Conservation (phyloP, 176 grass and related monocot species). For the Tillandsia fasciculata region DNA sequence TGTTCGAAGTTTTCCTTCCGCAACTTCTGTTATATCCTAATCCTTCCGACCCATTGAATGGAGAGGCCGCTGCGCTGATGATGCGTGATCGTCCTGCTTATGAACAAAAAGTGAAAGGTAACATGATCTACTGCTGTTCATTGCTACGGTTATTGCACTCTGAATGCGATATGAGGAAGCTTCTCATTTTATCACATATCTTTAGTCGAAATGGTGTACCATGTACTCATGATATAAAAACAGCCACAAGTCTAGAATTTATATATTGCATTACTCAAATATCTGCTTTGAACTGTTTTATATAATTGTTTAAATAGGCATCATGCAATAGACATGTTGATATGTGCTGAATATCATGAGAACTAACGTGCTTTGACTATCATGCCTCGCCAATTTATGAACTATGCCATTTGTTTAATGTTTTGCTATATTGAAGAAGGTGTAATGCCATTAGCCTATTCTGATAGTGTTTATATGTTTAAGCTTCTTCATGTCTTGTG, state of each 20-base stretch:
- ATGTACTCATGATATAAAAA: not conserved
- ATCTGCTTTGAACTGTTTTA: not conserved
- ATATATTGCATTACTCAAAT: not conserved
- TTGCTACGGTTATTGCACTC: not conserved
- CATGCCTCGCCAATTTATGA: no score
- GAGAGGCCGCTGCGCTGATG: slow-evolving; percentile 92
- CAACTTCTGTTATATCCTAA: slow-evolving; percentile 92
- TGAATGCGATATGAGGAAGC: not conserved
- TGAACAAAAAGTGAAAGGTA: slow-evolving; percentile 99
- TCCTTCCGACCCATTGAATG: slow-evolving; percentile 93
- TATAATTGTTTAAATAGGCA: no score
- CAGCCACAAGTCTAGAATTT: not conserved
- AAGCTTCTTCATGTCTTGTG: no score
- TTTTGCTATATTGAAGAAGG: no score
- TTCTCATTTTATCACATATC: not conserved
- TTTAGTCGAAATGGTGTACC: not conserved
- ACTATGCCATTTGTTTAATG: no score
- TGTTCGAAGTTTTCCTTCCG: slow-evolving; percentile 91
- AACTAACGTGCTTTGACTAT: no score
- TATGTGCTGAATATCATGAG: no score
- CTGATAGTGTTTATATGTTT: no score
- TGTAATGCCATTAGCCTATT: no score
- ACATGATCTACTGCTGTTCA: slow-evolving; percentile 9
- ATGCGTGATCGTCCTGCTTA: slow-evolving; percentile 88
- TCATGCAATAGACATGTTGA: no score